phyloP scores from a whole-genome alignment of 345 rosid genomes.

The Hirschfeldia incana region DNA sequence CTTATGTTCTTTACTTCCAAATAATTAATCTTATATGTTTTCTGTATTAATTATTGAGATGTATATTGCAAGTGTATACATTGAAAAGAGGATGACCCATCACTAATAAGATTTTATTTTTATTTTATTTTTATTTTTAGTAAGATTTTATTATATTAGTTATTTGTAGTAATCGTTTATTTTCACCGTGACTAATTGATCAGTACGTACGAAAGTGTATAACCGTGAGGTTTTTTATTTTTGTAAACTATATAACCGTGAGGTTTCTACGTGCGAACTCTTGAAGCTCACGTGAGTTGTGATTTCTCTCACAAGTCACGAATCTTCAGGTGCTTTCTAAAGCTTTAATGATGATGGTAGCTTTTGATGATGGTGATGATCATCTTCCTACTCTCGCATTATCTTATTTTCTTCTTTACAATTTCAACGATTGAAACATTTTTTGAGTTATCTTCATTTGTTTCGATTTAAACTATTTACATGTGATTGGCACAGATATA shows the following conservation, averaged over 20 bases:
- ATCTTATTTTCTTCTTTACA: conserved; percentile 4
- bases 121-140: background rate
- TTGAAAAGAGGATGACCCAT: conserved; percentile 15
- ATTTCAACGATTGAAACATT: background rate
- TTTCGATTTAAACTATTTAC: background rate
- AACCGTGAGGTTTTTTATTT: background rate
- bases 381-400: conserved; percentile 11
- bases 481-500: background rate
- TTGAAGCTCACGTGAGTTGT: background rate
- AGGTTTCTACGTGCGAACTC: conserved; percentile 7
- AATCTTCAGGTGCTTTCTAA: conserved; percentile 40
- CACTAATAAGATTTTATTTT: conserved; percentile 7
- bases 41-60: conserved; percentile 8
- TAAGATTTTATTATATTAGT: too few species aligned
- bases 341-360: conserved; percentile 23
- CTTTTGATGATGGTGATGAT: conserved; percentile 11
- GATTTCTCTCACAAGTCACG: conserved; percentile 23
- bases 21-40: background rate
- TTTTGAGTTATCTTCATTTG: too few species aligned
- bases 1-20: background rate
- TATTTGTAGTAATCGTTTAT: too few species aligned
- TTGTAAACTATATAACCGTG: background rate
- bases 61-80: conserved; percentile 42
- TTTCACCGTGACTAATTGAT: background rate
- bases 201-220: conserved; percentile 18